Evolutionary conservation across 768 basidiomycete species (phyloP), one percentile per base, ranked within the genome.

Genomic region (Melanogaster broomeanus): DNA sequence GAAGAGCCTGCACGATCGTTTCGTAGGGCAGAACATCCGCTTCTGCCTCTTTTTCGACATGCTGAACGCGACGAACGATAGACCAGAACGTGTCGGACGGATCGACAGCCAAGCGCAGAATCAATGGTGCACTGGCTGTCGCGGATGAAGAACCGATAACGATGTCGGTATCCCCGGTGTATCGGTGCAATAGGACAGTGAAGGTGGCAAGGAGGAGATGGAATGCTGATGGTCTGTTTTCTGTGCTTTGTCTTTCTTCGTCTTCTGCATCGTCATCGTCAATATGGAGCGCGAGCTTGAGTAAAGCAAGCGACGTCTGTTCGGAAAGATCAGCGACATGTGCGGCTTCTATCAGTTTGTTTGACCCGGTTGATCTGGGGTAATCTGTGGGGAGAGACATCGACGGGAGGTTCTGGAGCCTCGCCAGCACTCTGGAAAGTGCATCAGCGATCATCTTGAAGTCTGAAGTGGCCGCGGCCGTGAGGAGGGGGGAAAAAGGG

Each of bases 331-430:
- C 76, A 38, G 86, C 77, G 11, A 79, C 61, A 64, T 94, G 84
- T 6, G 82, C 86, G 11, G 94, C 88, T 62, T 98, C 96, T 64
- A 99, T 86, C 18, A 93, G 75, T 61, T 83, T 88, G 69, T 84
- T 80, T 16, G 82, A 72, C 16, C 81, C 84, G 6, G 85, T 76
- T 25, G 90, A 87, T 49, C 95, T 77, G 3, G 96, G 95, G 67
- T 97, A 99, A 70, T 98, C 97, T 0, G 96, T 96, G 0, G 97
- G 96, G 28, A 99, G 75, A 7, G 92, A 91, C 58, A 98, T 87
- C 4, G 89, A 87, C 2, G 97, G 95, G 2, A 95, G 71, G 63
- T 87, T 87, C 66, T 87, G 85, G 19, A 98, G 76, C 57, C 88
- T 77, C 21, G 77, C 69, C 15, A 87, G 60, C 21, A 87, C 84